These are phyloP conservation scores for Exserohilum turcica DNA, from an alignment of 2,329 filamentous ascomycete genomes.

Conservation along the genomic window DNA sequence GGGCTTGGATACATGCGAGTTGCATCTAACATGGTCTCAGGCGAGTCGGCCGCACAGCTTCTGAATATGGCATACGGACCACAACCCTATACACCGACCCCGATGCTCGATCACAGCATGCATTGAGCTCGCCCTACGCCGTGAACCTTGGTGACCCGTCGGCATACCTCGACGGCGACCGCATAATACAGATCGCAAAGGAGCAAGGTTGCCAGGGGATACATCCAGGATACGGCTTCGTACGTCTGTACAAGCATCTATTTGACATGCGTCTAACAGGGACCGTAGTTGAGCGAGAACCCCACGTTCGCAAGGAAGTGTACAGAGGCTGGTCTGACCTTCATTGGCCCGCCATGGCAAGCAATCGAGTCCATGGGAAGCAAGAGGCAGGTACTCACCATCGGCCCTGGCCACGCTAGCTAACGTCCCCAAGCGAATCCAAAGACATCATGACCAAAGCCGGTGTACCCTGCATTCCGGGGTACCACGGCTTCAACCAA, in stretches of 20 bases:
- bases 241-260: conserved; percentile 38
- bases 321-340: conserved; percentile 85
- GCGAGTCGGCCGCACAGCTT: conserved; percentile 86
- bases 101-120: conserved; percentile 86
- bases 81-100: conserved; percentile 95
- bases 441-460: conserved; percentile 97
- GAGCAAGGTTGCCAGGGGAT: conserved; percentile 85
- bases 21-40: conserved; percentile 38
- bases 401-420: not conserved
- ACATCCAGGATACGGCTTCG: conserved; percentile 93
- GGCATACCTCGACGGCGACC: conserved; percentile 90
- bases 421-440: conserved; percentile 60
- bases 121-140: conserved; percentile 79
- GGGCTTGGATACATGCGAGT: not conserved
- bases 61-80: conserved; percentile 85
- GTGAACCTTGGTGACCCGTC: conserved; percentile 82
- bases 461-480: conserved; percentile 94
- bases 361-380: conserved; percentile 86
- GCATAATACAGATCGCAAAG: conserved; percentile 88
- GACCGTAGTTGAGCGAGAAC: conserved; percentile 76
- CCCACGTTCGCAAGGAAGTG: conserved; percentile 86
- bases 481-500: conserved; percentile 90
- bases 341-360: conserved; percentile 85
- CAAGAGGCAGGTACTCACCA: conserved; percentile 65
- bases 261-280: conserved; percentile 15